These are phyloP conservation scores for Xanthoceras sorbifolium DNA, from an alignment of 345 rosid genomes.

Conservation along the genomic window DNA sequence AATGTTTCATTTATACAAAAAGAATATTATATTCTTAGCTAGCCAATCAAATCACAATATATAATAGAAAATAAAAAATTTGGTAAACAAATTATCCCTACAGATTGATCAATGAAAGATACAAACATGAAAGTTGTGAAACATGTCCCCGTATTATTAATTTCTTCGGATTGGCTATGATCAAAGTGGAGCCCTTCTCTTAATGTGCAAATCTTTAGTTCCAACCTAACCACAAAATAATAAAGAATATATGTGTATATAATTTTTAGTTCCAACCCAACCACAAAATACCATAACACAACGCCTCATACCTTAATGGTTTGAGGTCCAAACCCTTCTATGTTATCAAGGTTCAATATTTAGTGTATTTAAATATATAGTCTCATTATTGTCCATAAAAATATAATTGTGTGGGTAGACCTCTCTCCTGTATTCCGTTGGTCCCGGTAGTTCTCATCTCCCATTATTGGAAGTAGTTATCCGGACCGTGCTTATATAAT, in stretches of 20 bases:
- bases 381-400: too few relatives aligned
- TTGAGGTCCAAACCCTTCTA: too few relatives aligned
- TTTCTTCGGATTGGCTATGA: background rate
- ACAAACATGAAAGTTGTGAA: background rate
- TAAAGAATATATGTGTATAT: background rate
- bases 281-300: background rate
- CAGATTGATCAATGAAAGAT: background rate
- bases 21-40: background rate
- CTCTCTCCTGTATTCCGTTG: too few relatives aligned
- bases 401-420: too few relatives aligned
- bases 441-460: too few relatives aligned
- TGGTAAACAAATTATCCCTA: background rate
- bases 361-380: too few relatives aligned
- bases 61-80: too few relatives aligned
- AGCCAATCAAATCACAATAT: background rate
- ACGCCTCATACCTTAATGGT: too few relatives aligned
- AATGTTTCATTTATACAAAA: background rate
- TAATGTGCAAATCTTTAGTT: background rate
- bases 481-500: too few relatives aligned
- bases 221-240: background rate
- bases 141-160: background rate
- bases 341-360: too few relatives aligned
- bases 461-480: too few relatives aligned
- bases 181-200: conserved; percentile 17
- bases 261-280: too few relatives aligned